These are phyloP conservation scores for Cercospora nicotianae DNA, from an alignment of 2,329 filamentous ascomycete species.

Conservation along the genomic window DNA sequence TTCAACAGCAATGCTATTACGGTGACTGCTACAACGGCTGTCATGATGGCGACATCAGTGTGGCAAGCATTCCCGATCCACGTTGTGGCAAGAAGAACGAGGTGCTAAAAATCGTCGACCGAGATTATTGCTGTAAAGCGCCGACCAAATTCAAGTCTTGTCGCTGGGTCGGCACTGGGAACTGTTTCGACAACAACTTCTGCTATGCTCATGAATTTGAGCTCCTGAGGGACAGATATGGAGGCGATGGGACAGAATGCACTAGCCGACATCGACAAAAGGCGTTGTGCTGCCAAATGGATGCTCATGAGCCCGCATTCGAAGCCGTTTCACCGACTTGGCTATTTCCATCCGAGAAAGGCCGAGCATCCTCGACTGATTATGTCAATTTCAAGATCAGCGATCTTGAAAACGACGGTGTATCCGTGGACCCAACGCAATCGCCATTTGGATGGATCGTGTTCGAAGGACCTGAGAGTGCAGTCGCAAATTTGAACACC, in stretches of 20 bases:
- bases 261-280: background rate
- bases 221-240: background rate
- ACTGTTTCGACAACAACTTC: background rate
- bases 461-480: background rate
- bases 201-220: background rate
- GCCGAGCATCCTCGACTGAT: background rate
- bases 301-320: background rate
- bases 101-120: background rate
- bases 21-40: background rate
- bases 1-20: background rate
- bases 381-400: background rate
- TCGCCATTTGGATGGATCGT: constrained; percentile 6
- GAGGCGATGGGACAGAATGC: background rate
- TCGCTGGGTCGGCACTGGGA: background rate
- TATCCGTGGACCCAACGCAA: background rate
- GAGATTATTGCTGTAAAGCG: background rate
- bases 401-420: background rate
- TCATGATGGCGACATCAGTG: background rate
- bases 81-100: background rate
- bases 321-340: background rate
- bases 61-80: background rate
- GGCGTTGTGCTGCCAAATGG: background rate
- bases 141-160: background rate
- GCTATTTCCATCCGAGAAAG: background rate
- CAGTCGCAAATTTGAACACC: background rate